Base-by-base conservation (phyloP, 225 moss, liverwort and hornwort species). In the Marchantia polymorpha region DNA sequence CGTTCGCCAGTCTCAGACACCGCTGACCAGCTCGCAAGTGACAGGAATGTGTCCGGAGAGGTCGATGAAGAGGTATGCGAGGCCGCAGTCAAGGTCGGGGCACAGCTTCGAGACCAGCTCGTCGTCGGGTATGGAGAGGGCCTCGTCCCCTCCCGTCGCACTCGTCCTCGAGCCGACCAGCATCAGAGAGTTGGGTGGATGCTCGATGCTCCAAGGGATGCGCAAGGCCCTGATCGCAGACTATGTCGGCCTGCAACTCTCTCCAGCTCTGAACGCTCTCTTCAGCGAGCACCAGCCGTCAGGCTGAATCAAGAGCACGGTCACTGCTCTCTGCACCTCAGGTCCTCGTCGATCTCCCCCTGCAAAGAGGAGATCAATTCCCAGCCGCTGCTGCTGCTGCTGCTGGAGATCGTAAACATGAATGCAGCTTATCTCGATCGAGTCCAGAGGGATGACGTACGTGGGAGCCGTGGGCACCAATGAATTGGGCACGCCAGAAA, bases 251-350 rank as follows among this genome's bases (percentile, higher is more conserved):
- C 1, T 72, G 82, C 22, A 87, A 64, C 46, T 87, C 87, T 46
- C 69, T 80, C 84, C 84, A 87, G 79, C 69, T 64, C 54, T 73
- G 49, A 87, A 87, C 55, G 84, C 82, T 6, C 87, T 77, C 69
- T 87, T 82, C 84, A 82, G 80, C 87, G 80, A 82, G 17, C 84
- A 84, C 87, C 87, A 84, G 13, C 84, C 84, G 52, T 82, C 82
- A 0, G 84, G 87, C 73, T 87, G 87, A 66, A 79, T 82, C 82
- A 84, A 80, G 10, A 87, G 84, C 66, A 87, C 77, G 77, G 73
- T 82, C n/a, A 84, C 82, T 9, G 87, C 87, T 80, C 84, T 87
- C 29, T 87, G 82, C 23, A 87, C 82, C 19, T 84, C 71, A 87
- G 59, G 29, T 81, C 78, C 11, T 82, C 73, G 53, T 84, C 84